Base-by-base conservation (phyloP, 2,329 filamentous ascomycete species). In the Cordyceps fumosorosea region DNA sequence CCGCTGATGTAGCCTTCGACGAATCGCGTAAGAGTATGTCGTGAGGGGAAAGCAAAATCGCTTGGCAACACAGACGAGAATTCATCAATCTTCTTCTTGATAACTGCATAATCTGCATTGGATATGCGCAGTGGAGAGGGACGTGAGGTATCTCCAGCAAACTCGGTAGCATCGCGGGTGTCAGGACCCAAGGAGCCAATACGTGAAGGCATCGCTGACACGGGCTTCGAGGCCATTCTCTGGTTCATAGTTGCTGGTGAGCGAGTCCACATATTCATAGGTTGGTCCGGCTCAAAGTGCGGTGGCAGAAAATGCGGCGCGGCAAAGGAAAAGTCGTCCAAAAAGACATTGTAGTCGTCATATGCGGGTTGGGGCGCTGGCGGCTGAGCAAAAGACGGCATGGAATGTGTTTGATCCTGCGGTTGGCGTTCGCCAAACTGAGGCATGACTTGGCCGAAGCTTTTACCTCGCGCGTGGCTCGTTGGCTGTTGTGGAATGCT, bases 1-100 rank as follows among this genome's bases (percentile, higher is more conserved):
- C 87, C 87, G 63, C 81, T 84, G 59, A 89, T 82, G 67, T 89
- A 91, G 1, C 87, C 87, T 63, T 89, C 86, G 37, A 90, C 73
- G 65, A 90, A 90, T 40, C 88, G 77, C 3, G 85, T 86, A 32
- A 90, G 71, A 0, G 88, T 89, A 66, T 89, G 82, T 3, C 88
- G 81, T 5, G 87, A 89, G 1, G 88, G 88, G 56, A 90, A 83
- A 3, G 84, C 80, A 66, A 90, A 90, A 66, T 85, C 84, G 58
- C 74, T 77, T 0, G 86, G 83, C 24, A 88, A 71, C 5, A 87
- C 81, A 0, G 80, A 77, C 0, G 83, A 83, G 65, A 88, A 88
- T 64, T 87, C 84, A 22, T 84, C 80, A 0, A 88, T 72, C n/a
- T 83, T 79, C 61, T 78, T 82, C 68, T 83, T 82, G 60, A 87